Evolutionary conservation across 2,329 filamentous ascomycete species (phyloP).

Genomic region (Phyllosticta capitalensis): DNA sequence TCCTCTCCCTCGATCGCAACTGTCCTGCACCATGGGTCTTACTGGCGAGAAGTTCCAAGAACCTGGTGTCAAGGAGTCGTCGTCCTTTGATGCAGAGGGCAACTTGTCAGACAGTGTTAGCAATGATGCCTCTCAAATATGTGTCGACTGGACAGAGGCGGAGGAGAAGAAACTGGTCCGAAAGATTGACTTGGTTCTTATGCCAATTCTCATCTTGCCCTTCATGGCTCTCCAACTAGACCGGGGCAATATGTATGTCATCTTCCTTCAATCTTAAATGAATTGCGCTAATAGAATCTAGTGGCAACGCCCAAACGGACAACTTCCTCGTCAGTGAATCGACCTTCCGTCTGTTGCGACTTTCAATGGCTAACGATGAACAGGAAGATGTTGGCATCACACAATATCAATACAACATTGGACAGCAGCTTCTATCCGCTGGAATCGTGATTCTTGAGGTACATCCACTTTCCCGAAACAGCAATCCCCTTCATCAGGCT

Average conservation of each 20-base stretch:
- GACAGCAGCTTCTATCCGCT: slow-evolving; percentile 25
- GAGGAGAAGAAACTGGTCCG: slow-evolving; percentile 22
- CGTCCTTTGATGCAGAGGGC: not conserved
- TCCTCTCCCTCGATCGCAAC: not conserved
- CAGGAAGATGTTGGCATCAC: slow-evolving; percentile 21
- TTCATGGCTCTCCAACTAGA: slow-evolving; percentile 26
- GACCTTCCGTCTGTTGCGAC: no score
- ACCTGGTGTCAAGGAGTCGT: not conserved
- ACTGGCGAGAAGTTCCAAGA: not conserved
- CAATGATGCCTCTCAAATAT: not conserved
- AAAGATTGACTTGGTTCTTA: slow-evolving; percentile 23
- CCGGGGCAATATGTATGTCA: slow-evolving; percentile 18
- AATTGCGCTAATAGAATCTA: not conserved
- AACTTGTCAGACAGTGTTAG: not conserved
- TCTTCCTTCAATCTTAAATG: no score
- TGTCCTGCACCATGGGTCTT: not conserved
- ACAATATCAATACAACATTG: slow-evolving; percentile 25
- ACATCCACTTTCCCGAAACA: not conserved
- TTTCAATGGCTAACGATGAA: not conserved
- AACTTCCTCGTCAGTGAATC: slow-evolving; percentile 16
- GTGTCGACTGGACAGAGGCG: slow-evolving; percentile 16
- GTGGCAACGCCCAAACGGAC: slow-evolving; percentile 20
- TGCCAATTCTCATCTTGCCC: slow-evolving; percentile 23
- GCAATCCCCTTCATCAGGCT: not conserved
- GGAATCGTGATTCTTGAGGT: slow-evolving; percentile 24